phyloP scores from a whole-genome alignment of 306 rosid genomes.

The Casuarina equisetifolia region DNA sequence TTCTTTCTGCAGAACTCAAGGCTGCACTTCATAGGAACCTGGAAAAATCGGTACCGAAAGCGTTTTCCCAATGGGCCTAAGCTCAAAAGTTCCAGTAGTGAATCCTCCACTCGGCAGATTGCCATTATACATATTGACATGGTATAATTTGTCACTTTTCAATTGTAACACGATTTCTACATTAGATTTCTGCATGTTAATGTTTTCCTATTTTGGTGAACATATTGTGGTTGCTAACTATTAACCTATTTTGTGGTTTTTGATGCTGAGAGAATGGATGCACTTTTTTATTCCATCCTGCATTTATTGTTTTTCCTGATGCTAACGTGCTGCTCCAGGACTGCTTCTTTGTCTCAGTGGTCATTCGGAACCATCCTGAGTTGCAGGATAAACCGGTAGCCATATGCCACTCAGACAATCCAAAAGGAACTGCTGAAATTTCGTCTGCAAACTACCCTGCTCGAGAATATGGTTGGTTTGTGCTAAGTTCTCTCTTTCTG shows the following conservation, averaged over 20 bases:
- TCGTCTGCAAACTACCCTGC: constrained; percentile 98
- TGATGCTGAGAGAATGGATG: constrained; percentile 19
- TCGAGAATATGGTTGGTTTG: constrained; percentile 73
- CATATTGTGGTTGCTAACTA: constrained; percentile 12
- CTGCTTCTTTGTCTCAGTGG: constrained; percentile 93
- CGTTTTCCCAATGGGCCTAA: constrained; percentile 56
- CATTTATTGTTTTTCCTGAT: constrained; percentile 31
- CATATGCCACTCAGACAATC: constrained; percentile 84
- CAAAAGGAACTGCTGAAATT: constrained; percentile 92
- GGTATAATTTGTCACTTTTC: constrained; percentile 44
- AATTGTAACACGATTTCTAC: not conserved
- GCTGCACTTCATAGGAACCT: constrained; percentile 91
- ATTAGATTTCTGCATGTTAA: constrained; percentile 6
- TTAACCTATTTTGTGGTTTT: constrained; percentile 1
- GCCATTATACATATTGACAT: constrained; percentile 79
- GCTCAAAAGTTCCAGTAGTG: constrained; percentile 32
- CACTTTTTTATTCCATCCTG: not conserved
- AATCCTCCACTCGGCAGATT: constrained; percentile 38
- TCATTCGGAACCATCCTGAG: constrained; percentile 65
- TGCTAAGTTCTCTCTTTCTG: constrained; percentile 25
- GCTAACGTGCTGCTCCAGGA: constrained; percentile 56
- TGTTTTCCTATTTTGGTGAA: constrained; percentile 13
- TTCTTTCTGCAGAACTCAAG: constrained; percentile 71
- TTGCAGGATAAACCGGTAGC: constrained; percentile 81
- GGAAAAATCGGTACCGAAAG: constrained; percentile 90